Evolutionary conservation across 768 basidiomycete species (phyloP), one percentile per base, ranked within the genome.

Genomic region (Mycena alexandri): DNA sequence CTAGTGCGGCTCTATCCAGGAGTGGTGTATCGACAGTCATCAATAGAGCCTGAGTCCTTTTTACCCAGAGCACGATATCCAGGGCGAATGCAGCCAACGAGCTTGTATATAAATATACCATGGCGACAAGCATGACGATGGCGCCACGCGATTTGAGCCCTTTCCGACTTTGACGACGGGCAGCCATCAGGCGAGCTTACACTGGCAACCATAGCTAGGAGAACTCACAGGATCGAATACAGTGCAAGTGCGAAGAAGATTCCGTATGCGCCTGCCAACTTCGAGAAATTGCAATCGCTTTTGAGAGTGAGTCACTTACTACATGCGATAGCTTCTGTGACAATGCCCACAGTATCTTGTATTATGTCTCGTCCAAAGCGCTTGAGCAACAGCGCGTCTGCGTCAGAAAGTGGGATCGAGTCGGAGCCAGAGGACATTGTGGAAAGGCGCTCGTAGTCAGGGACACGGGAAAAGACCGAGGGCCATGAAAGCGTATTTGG

Each of bases 1-100:
- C 19, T 3, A n/a, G 24, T 3, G 8, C 51, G 33, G 10, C 8
- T 22, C 53, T 25, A 9, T 63, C 61, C 19, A 4, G 19, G 3
- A 63, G 36, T 1, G 51, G 9, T 19, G 46, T 10, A 1, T 19
- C 22, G 43, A 44, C 21, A 16, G 21, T 13, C 36, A 52, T 42
- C 22, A 65, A 29, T 1, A 59, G 14, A 1, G 29, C 41, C 50
- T 42, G 57, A 1, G 38, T 17, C 33, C 38, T 17, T 9, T 17
- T 34, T 47, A 65, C 57, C 63, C 54, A 58, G 11, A 2, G 25
- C 8, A 36, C 14, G 10, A 60, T 50, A 42, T 59, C 59, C 41
- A 65, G 57, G 6, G 22, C 50, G 50, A 56, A 65, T 24, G 59
- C 57, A 24, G 64, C 53, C 50, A 65, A n/a, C 2, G 64, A 65